Base-by-base conservation (phyloP, 441 rosid species). In the Capsella rubella region DNA sequence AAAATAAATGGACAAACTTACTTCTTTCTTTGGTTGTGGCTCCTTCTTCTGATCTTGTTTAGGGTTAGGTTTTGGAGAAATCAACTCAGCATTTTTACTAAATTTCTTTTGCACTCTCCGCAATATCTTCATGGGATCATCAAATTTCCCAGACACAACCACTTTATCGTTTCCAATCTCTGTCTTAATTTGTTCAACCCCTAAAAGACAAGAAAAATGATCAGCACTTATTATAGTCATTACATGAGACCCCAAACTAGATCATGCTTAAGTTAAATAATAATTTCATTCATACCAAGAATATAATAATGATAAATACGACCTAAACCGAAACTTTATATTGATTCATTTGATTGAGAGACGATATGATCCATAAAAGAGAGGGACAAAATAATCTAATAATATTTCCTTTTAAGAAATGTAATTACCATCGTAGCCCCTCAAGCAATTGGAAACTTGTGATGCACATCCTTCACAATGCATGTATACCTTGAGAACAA, bases 381-480 rank as follows among this genome's bases (percentile, higher is more conserved):
- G 64, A 59, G 32, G 13, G 4, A 3, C n/a, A 61, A 40, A 0
- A 16, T 35, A 35, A 18, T 18, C 45, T 10, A 35, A 39, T 59
- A 5, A 18, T 59, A 32, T 59, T 58, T 58, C 3, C 1, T 27
- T 16, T 47, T 31, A 11, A 49, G 35, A 14, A 14, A 5, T 18
- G 39, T 60, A 34, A 34, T 42, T 83, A 90, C 97, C 97, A 28
- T 81, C 77, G 47, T 84, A 84, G 9, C 85, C 84, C 49, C 53
- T 79, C 60, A 89, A 68, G 70, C 86, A 82, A 49, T 79, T 52
- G 37, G 40, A 51, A 56, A 90, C 84, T 80, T 84, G 80, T 8
- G 67, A 64, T 3, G 82, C 84, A 54, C 97, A 92, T 72, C 90
- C 93, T 64, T 85, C 73, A 43, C 96, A 92, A 53, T 92, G 96